phyloP scores from a whole-genome alignment of 1,284 basidiomycete species.

The Fomitopsis pinicola region DNA sequence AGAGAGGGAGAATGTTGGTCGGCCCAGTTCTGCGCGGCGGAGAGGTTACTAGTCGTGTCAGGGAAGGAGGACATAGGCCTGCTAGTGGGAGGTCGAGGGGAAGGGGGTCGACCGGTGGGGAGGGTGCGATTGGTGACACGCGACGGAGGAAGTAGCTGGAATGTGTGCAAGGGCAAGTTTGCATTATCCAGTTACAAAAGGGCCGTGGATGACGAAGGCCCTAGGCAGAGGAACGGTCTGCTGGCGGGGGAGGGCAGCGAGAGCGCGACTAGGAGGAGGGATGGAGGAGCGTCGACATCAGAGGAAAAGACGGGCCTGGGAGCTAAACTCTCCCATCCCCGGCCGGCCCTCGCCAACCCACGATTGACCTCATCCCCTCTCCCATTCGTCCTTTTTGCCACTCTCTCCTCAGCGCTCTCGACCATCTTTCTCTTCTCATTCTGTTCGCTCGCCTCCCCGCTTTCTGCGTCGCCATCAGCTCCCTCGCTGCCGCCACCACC shows the following conservation, averaged over 20 bases:
- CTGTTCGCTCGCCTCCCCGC: background rate
- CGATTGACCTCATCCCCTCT: constrained; percentile 6
- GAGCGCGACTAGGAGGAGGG: constrained; percentile 14
- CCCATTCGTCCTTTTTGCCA: background rate
- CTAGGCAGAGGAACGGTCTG: constrained; percentile 9
- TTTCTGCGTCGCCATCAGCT: background rate
- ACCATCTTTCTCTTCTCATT: too few species aligned
- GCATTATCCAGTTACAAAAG: constrained; percentile 37
- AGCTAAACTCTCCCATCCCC: constrained; percentile 5
- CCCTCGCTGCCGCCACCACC: background rate
- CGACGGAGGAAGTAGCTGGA: constrained; percentile 20
- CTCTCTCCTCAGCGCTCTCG: background rate
- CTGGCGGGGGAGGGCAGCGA: constrained; percentile 10
- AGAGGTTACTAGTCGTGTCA: constrained; percentile 26
- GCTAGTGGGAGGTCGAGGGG: constrained; percentile 12
- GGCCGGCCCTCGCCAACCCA: background rate
- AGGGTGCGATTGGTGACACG: constrained; percentile 9
- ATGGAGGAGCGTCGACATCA: constrained; percentile 22
- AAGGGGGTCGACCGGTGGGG: constrained; percentile 12
- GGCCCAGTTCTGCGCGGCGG: constrained; percentile 34
- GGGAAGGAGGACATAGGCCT: constrained; percentile 30
- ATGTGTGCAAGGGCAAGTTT: constrained; percentile 25
- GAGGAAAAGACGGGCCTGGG: constrained; percentile 18
- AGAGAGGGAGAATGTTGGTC: constrained; percentile 22
- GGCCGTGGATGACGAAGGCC: constrained; percentile 8